These are phyloP conservation scores for Chaetomidium leptoderma DNA, from an alignment of 495 filamentous ascomycete genomes.

Conservation along the genomic window DNA sequence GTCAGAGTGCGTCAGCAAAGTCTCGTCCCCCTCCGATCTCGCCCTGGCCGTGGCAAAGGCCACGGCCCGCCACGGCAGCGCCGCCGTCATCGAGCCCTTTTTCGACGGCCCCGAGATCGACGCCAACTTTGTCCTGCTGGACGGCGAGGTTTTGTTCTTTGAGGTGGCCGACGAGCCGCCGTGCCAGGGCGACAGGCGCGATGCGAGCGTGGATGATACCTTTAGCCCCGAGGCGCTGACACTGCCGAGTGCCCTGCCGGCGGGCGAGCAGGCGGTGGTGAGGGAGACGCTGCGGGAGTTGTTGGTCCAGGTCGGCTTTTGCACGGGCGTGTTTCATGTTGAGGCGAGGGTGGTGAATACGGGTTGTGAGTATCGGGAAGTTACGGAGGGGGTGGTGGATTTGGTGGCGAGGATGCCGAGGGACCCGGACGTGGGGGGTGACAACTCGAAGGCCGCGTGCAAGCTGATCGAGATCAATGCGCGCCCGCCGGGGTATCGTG, in stretches of 20 bases:
- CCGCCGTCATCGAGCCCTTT: slow-evolving; percentile 33
- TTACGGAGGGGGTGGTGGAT: slow-evolving; percentile 17
- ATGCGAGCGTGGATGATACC: slow-evolving; percentile 26
- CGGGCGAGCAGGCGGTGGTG: slow-evolving; percentile 31
- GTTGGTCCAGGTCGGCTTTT: slow-evolving; percentile 35
- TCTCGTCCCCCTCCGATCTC: slow-evolving; percentile 23
- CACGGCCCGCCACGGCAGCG: slow-evolving; percentile 26
- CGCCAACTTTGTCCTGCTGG: slow-evolving; percentile 46
- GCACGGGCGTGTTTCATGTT: slow-evolving; percentile 31
- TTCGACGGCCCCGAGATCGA: slow-evolving; percentile 51
- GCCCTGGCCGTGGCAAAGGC: slow-evolving; percentile 25
- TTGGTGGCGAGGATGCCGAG: not conserved
- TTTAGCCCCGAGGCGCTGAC: slow-evolving; percentile 40
- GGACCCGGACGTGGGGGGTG: no score
- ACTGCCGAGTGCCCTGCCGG: slow-evolving; percentile 39
- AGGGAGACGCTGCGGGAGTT: slow-evolving; percentile 29
- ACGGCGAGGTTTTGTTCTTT: slow-evolving; percentile 48
- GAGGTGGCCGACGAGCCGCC: slow-evolving; percentile 53
- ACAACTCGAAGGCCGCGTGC: slow-evolving; percentile 14
- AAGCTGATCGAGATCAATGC: slow-evolving; percentile 42
- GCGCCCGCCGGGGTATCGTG: slow-evolving; percentile 35
- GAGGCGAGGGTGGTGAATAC: slow-evolving; percentile 37
- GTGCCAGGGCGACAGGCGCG: slow-evolving; percentile 36
- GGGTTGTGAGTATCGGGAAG: slow-evolving; percentile 21
- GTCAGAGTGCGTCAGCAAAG: slow-evolving; percentile 33